Evolutionary conservation across 164 flowering plant species (phyloP), one percentile per base, ranked within the genome.

Genomic region (Macadamia integrifolia): DNA sequence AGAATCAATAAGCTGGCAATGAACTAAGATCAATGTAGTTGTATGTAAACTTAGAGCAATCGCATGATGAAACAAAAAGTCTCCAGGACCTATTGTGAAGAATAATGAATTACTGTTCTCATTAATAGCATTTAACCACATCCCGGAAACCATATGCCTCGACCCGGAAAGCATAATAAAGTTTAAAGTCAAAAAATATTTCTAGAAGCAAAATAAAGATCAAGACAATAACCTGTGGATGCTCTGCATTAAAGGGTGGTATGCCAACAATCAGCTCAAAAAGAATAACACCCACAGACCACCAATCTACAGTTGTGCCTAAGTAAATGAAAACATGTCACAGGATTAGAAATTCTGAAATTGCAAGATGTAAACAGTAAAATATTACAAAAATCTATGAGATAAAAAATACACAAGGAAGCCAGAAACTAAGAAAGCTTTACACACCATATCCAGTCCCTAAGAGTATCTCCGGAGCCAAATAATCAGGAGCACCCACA

Each of bases 231-330:
- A 95, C 99, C 97, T 95, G 97, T 67, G 99, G 99, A 85, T 90
- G 99, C 70, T 90, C 98, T 18, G 99, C 99, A 73, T 95, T 95
- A 79, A 94, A 94, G 61, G 99, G 99, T 44, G 99, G 99, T 73
- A 94, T 90, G 12, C 99, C 99, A 65, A 94, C 94, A 77, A 94
- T 85, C 68, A 94, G 68, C 76, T 94, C 99, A 81, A 94, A 94
- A 52, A 94, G 83, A 71, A 94, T 92, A 76, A 94, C 87, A 52
- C 99, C 99, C 53, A 94, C 97, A 76, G 99, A 94, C 99, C 99
- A 94, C 99, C 99, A 94, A 87, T 94, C 99, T 6, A 98, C 99
- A 74, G 97, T 84, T 58, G 91, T 76, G n/a, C 89, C 99, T 94
- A 86, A 42, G 64, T 46, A 77, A 40, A 69, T 46, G 1, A 74